Evolutionary conservation across 2,329 filamentous ascomycete genomes (phyloP), one percentile per base, ranked within the genome.

Genomic region (Sporothrix curviconia): DNA sequence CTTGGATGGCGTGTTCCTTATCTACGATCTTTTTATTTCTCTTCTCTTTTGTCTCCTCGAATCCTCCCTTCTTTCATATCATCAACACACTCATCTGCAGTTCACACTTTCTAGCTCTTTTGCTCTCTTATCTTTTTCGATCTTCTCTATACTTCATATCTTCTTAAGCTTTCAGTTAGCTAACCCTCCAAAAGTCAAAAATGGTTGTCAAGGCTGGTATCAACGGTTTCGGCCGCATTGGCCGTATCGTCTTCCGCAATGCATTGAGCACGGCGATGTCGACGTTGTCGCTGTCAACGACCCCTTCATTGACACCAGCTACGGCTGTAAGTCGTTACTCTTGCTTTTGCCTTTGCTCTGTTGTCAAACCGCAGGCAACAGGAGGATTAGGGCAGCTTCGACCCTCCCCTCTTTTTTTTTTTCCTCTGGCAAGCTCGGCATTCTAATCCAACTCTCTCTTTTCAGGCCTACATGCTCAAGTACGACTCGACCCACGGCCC

Each of bases 171-270:
- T 17, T 51, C 34, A 5, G 28, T 24, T 40, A 40, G 49, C 49
- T 51, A 49, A 47, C 43, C 24, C 40, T 25, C n/a, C 46, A 22
- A 59, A 50, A 61, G 67, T 69, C 65, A 68, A 80, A 69, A 69
- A 82, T 81, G 77, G 70, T 72, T 73, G 74, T 80, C 74, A 84
- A 95, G 85, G 90, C 95, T 74, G 91, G 91, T 77, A 96, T 96
- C 87, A 97, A 96, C 88, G 92, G 94, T 78, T 99, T 99, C 83
- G 94, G 94, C 81, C 92, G 94, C 79, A 99, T 99, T 79, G 94
- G 94, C 72, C 89, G 94, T 77, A 96, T 99, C 76, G 87, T 97
- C 82, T 94, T 97, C 89, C 90, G 92, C 81, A 97, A 96, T 82
- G 90, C 71, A 75, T 95, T 73, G 87, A 95, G 85, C 88, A 92